Conservation (phyloP, 2,329 filamentous ascomycete genomes). For the Boeremia exigua region DNA sequence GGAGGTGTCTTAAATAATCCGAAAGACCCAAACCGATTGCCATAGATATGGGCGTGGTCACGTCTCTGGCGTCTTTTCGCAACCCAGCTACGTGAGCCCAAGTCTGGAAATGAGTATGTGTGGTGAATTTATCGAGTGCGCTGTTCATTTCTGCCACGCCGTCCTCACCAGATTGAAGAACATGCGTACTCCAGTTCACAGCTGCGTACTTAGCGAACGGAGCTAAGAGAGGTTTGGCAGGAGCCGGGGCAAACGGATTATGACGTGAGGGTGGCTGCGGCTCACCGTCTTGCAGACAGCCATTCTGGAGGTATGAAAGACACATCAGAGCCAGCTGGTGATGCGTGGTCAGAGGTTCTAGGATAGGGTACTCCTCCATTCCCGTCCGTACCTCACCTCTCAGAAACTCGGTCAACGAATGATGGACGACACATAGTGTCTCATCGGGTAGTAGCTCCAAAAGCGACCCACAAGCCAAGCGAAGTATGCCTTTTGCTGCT, state of each 20-base stretch:
- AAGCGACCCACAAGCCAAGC: neutral
- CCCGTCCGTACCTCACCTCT: neutral
- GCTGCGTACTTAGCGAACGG: neutral
- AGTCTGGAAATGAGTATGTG: neutral
- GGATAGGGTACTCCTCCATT: neutral
- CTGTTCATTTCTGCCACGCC: neutral
- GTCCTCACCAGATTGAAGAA: slow-evolving; percentile 51
- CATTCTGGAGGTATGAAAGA: neutral
- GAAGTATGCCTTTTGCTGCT: neutral
- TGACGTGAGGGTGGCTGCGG: neutral
- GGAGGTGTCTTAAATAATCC: neutral
- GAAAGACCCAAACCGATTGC: neutral
- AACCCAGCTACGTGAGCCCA: neutral
- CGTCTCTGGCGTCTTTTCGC: neutral
- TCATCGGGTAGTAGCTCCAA: neutral
- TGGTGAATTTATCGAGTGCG: neutral
- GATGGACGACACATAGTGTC: neutral
- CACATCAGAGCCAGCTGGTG: neutral
- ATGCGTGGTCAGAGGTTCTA: neutral
- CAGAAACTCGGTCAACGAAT: neutral
- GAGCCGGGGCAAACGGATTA: neutral
- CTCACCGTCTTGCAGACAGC: neutral
- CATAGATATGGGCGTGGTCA: neutral
- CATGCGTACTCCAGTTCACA: slow-evolving; percentile 43
- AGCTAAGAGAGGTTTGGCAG: neutral